phyloP scores from a whole-genome alignment of 2,329 filamentous ascomycete genomes.

The Dactylonectria estremocensis region DNA sequence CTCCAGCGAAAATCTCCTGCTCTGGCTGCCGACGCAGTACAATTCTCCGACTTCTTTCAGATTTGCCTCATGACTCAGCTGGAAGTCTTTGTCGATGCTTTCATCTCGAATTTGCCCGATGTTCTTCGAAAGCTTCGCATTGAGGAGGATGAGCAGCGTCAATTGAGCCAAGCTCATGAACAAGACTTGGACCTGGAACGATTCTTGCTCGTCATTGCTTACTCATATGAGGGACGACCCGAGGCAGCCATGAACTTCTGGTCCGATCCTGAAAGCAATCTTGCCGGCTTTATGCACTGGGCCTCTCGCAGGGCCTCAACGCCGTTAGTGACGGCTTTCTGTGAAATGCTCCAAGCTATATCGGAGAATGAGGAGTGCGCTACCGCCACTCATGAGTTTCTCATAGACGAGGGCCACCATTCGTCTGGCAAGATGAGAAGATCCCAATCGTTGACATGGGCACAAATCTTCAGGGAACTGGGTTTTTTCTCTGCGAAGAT shows the following conservation, averaged over 20 bases:
- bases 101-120: slow-evolving; percentile 96
- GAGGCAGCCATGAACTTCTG: slow-evolving; percentile 92
- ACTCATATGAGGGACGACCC: slow-evolving; percentile 87
- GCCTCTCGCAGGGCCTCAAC: slow-evolving; percentile 95
- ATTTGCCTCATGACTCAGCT: slow-evolving; percentile 82
- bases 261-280: slow-evolving; percentile 91
- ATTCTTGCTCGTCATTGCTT: slow-evolving; percentile 93
- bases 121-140: slow-evolving; percentile 87
- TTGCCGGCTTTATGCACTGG: slow-evolving; percentile 97
- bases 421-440: slow-evolving; percentile 84
- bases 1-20: slow-evolving; percentile 85
- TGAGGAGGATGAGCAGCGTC: slow-evolving; percentile 91
- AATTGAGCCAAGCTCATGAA: slow-evolving; percentile 75
- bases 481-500: slow-evolving; percentile 86
- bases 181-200: slow-evolving; percentile 85
- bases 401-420: slow-evolving; percentile 86
- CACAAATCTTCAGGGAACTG: slow-evolving; percentile 92
- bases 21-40: slow-evolving; percentile 76
- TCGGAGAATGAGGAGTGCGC: slow-evolving; percentile 88
- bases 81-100: slow-evolving; percentile 90
- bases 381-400: slow-evolving; percentile 87
- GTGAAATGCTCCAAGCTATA: slow-evolving; percentile 93
- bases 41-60: slow-evolving; percentile 82
- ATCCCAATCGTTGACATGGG: slow-evolving; percentile 90
- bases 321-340: slow-evolving; percentile 95